Base-by-base conservation (phyloP, 345 rosid genomes). In the Reutealis trisperma region DNA sequence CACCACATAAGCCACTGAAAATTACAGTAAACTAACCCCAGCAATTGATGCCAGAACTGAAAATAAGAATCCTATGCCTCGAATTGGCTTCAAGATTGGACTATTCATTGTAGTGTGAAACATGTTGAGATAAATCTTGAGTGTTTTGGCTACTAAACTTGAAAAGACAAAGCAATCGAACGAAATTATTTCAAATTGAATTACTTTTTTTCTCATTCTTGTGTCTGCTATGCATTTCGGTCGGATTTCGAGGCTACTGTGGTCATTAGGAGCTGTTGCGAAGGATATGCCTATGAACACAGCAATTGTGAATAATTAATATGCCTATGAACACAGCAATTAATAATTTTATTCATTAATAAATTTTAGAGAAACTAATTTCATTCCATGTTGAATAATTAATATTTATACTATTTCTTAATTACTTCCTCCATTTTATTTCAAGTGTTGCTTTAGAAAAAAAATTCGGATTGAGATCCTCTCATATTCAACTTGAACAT, bases 231-330 rank as follows among this genome's bases (percentile, higher is more conserved):
- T 66, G 54, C 88, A 85, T 1, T 51, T 71, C 3, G 49, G 6
- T 18, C 75, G 75, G 67, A 59, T 45, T 22, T 81, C 81, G 8
- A 81, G 82, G 75, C 77, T 71, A 1, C 0, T 63, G 8, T 78
- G 62, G 34, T 76, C 30, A 27, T 27, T 62, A 5, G 41, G 61
- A 8, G 58, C 8, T 4, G 82, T 2, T 0, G 81, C 0, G 3
- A 49, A 49, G 19, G 87, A 76, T 14, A 86, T 61, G 12, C 89
- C 86, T 37, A 82, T 70, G 70, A 86, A 86, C 30, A 84, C 81
- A 6, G 89, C 87, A 11, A 75, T 42, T 3, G 86, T 82, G 89
- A 86, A 82, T n/a, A n/a, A n/a, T n/a, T n/a, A n/a, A n/a, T n/a
- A n/a, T n/a, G n/a, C n/a, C n/a, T n/a, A n/a, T n/a, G n/a, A n/a